Base-by-base conservation (phyloP, 306 rosid genomes). In the Senna tora region DNA sequence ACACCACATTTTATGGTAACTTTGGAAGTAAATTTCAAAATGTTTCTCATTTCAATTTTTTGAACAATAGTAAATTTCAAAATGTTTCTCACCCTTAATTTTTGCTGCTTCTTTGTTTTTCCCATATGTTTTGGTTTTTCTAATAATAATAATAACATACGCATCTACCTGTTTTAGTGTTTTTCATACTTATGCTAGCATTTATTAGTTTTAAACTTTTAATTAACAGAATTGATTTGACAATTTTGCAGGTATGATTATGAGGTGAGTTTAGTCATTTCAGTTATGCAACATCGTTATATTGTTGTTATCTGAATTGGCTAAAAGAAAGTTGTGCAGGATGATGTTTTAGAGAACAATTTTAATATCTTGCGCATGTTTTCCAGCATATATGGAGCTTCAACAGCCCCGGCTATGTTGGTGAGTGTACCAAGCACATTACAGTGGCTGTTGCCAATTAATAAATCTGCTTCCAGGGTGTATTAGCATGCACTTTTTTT, bases 301-400 rank as follows among this genome's bases (percentile, higher is more conserved):
- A 11, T 6, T 55, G 30, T 5, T 64, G 49, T 55, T 50, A 57
- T 69, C 25, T 25, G 53, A 50, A 73, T 80, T 36, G 49, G 80
- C 63, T 8, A 32, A 69, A 68, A 25, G 34, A 41, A 65, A 60
- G 34, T 78, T 74, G 3, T 87, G 80, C 84, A 93, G 98, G 97
- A 88, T 65, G 98, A 93, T 79, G 98, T 93, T n/a, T 42, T 86
- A 50, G 96, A 90, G 80, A 93, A 89, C 57, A 89, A 71, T 82
- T 93, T 90, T 85, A 93, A 93, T 51, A 63, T 90, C 66, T 65
- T 93, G 78, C 97, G 98, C 81, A 89, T 93, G 97, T 89, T 90
- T 84, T 74, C 86, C 79, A 75, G 65, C 74, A 84, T 87, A 67
- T 87, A 86, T 86, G 97, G 98, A 79, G 79, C 88, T 79, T 84